Conservation (phyloP, 352 stramenopile species). For the Phytophthora brassicae region DNA sequence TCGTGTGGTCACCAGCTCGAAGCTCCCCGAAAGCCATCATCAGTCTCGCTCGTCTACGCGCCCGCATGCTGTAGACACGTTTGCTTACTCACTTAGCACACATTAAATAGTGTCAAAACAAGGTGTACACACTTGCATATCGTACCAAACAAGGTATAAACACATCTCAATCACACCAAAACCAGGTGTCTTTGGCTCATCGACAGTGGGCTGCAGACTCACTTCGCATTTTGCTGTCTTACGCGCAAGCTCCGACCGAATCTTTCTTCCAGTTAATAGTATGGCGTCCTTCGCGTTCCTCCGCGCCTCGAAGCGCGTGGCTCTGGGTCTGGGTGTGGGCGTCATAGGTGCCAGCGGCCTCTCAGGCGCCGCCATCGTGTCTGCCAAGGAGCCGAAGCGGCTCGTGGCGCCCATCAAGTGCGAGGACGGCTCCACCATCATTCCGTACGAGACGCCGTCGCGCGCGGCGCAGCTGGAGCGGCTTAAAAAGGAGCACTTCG, state of each 20-base stretch:
- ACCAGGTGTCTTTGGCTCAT: conserved; percentile 4
- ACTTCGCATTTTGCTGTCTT: conserved; percentile 42
- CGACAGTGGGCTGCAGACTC: conserved; percentile 24
- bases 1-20: conserved; percentile 18
- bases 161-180: no score
- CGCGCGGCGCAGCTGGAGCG: conserved; percentile 67
- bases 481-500: conserved; percentile 91
- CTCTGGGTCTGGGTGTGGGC: conserved; percentile 52
- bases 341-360: conserved; percentile 51
- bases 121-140: no score
- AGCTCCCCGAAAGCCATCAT: not conserved
- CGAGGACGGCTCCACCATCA: conserved; percentile 83
- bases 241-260: conserved; percentile 11
- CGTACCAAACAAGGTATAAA: no score
- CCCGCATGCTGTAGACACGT: not conserved
- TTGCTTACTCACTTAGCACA: conserved; percentile 30
- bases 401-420: conserved; percentile 81
- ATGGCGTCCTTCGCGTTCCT: conserved; percentile 73
- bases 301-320: conserved; percentile 53
- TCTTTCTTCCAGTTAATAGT: not conserved
- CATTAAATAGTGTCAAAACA: not conserved
- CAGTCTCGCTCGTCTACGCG: conserved; percentile 22
- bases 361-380: conserved; percentile 61
- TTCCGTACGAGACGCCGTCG: conserved; percentile 80
- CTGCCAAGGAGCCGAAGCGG: conserved; percentile 67